Evolutionary conservation across 768 basidiomycete genomes (phyloP).

Genomic region (Cyathus striatus): DNA sequence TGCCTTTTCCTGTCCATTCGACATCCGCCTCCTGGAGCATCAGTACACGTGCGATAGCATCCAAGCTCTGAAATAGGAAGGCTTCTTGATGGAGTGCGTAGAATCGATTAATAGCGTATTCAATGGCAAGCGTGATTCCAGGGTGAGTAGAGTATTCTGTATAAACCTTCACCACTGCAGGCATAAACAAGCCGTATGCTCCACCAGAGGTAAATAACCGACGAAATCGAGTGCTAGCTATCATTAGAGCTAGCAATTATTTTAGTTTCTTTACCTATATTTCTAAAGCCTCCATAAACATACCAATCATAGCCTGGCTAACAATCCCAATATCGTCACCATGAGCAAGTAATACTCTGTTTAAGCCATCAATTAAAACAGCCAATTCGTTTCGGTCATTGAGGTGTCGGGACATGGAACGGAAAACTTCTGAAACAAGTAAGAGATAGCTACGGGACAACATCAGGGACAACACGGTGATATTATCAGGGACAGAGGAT

Average conservation of each 20-base stretch:
- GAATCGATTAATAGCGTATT: constrained; percentile 69
- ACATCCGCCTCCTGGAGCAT: constrained; percentile 42
- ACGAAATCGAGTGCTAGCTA: constrained; percentile 70
- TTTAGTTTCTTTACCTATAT: too few relatives aligned
- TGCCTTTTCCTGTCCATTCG: constrained; percentile 47
- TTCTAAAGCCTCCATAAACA: too few relatives aligned
- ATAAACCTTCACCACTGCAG: constrained; percentile 65
- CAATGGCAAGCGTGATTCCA: constrained; percentile 62
- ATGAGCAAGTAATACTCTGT: constrained; percentile 61
- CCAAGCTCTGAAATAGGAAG: constrained; percentile 72
- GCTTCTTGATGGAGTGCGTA: constrained; percentile 68
- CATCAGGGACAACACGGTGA: constrained; percentile 49
- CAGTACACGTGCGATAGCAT: constrained; percentile 52
- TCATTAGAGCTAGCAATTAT: constrained; percentile 51
- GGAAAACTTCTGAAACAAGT: constrained; percentile 64
- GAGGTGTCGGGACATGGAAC: constrained; percentile 65
- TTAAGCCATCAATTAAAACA: constrained; percentile 63
- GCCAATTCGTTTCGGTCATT: constrained; percentile 67
- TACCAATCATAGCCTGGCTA: constrained; percentile 69
- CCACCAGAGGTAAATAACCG: constrained; percentile 70
- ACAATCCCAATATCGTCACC: constrained; percentile 75
- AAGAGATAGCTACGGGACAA: constrained; percentile 67
- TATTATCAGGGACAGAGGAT: constrained; percentile 9
- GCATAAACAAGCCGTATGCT: constrained; percentile 74
- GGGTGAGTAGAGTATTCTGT: constrained; percentile 50